Base-by-base conservation (phyloP, 1,139 yeast species). In the Eremothecium sinecaudum region DNA sequence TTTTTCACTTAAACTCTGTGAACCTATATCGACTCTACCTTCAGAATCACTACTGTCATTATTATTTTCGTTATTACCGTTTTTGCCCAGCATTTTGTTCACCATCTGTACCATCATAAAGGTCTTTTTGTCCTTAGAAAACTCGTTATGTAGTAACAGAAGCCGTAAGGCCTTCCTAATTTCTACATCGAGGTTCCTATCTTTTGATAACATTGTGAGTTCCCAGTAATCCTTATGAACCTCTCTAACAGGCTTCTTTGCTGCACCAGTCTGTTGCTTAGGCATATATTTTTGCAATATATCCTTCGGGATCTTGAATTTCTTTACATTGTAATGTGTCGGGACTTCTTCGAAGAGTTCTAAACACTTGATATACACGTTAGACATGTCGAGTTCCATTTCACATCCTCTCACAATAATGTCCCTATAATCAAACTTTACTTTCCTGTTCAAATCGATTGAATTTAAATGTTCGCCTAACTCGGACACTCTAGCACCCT, bases 321-420 rank as follows among this genome's bases (percentile, higher is more conserved):
- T n/a, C 21, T 27, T 27, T 10, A 14, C 14, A 7, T 27, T 27
- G 17, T 27, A 27, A 11, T 18, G 30, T 16, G 35, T 36, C 2
- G 59, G 58, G 6, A 53, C 44, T 35, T 53, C 59, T 32, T 53
- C 45, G 32, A 35, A 55, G 15, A 55, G 39, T 31, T 51, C 53
- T 13, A 53, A 32, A 1, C 54, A 48, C 43, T 53, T 53, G 49
- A 53, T 42, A 33, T 52, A 53, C 5, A 53, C 44, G 14, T 48
- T 47, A 18, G 40, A 41, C 51, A 52, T 52, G 27, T 53, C 50
- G 28, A 46, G 49, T 14, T 50, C 47, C 52, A 50, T 50, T 32
- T 50, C 51, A 33, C 51, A 50, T n/a, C 53, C 58, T 24, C 50
- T 40, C 13, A 41, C 39, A 4, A 55, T 44, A 11, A 56, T 41